Evolutionary conservation across 345 rosid genomes (phyloP), one percentile per base, ranked within the genome.

Genomic region (Moringa oleifera): DNA sequence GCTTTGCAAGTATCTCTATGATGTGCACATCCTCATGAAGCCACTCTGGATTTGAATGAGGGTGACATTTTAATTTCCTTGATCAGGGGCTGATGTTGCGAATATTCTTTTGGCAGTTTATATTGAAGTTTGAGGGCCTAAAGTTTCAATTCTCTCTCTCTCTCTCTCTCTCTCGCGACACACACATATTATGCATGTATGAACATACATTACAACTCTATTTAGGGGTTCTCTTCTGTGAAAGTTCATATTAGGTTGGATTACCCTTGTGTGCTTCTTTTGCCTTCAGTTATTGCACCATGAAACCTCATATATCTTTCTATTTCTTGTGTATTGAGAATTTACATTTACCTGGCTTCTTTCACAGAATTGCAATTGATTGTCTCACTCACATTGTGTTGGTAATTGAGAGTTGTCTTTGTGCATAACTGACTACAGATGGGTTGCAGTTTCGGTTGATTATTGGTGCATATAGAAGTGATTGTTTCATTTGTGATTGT

Each of bases 401-500:
- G 24, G 47, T 21, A 52, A 37, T 57, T n/a, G 0, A 31, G 49
- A 1, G 18, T 52, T 58, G 18, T 56, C n/a, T 55, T 22, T 23
- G 24, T 23, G 10, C 51, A 62, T 63, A 7, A 18, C 19, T 51
- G 9, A 57, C n/a, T n/a, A 20, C 23, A 51, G 54, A 12, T 56
- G 23, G n/a, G n/a, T n/a, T n/a, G n/a, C n/a, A n/a, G n/a, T n/a
- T n/a, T n/a, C n/a, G n/a, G n/a, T 33, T 55, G n/a, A 23, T 25
- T 49, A 33, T 25, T 20, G 1, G 41, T 64, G 31, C 23, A 50
- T 63, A 15, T 18, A 28, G 25, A 64, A 25, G 1, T 57, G 52
- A 55, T 50, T 17, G 56, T 41, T 4, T 25, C 23, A 25, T 59
- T 31, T 65, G 55, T 59, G 59, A 59, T 62, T 73, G 24, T 73